Conservation (phyloP, 805 yeast species). For the Candida nonsorbophila region DNA sequence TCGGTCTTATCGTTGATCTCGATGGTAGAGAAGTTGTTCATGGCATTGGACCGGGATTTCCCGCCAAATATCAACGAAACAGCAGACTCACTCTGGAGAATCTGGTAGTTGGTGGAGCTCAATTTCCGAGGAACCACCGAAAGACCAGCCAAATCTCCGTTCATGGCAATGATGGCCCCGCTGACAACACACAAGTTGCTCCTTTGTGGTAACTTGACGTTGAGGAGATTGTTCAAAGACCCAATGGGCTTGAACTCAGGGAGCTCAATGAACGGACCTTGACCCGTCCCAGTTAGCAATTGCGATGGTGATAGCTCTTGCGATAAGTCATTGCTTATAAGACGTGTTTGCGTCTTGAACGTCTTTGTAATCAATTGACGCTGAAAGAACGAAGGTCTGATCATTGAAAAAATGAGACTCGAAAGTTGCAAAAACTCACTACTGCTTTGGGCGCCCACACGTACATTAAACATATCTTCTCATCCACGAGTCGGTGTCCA, state of each 20-base stretch:
- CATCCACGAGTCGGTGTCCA: slow-evolving; percentile 27
- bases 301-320: slow-evolving; percentile 6
- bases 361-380: too few species aligned
- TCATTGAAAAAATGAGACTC: not conserved
- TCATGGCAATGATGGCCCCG: slow-evolving; percentile 38
- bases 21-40: slow-evolving; percentile 32
- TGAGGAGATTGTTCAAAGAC: slow-evolving; percentile 29
- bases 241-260: slow-evolving; percentile 41
- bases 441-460: not conserved
- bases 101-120: slow-evolving; percentile 10
- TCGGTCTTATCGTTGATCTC: slow-evolving; percentile 30
- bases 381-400: too few species aligned
- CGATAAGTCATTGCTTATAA: too few species aligned
- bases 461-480: slow-evolving; percentile 14
- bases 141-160: slow-evolving; percentile 26
- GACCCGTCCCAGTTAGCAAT: slow-evolving; percentile 35
- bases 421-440: not conserved
- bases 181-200: slow-evolving; percentile 11
- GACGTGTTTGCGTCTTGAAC: too few species aligned
- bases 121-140: slow-evolving; percentile 6
- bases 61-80: slow-evolving; percentile 26
- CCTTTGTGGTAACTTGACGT: slow-evolving; percentile 38
- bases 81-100: slow-evolving; percentile 9
- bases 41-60: slow-evolving; percentile 10
- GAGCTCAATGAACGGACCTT: slow-evolving; percentile 42